Percentiles rank a stretch among this genome's conserved stretches.
Conservation (phyloP, 2,329 filamentous ascomycete species). For the Diaporthe capsici region DNA sequence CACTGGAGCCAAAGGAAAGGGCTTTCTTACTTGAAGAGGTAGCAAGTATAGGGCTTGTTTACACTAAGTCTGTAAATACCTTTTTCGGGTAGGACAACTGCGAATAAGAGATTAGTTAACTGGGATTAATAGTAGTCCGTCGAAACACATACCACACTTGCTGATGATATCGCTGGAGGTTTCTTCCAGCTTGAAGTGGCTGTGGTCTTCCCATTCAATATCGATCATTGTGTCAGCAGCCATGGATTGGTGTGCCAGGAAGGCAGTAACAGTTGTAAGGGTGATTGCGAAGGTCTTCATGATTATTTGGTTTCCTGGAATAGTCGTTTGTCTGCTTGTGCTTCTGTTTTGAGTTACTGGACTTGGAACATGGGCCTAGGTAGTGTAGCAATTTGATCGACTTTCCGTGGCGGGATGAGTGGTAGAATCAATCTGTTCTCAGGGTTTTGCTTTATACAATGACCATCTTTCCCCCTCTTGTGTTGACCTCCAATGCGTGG, state of each 20-base stretch:
- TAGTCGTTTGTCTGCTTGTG: not conserved
- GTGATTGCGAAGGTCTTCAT: not conserved
- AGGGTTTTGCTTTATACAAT: too few relatives aligned
- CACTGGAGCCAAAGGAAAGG: not conserved
- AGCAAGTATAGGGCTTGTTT: not conserved
- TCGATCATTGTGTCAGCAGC: not conserved
- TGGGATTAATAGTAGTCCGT: not conserved
- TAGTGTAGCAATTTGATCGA: too few relatives aligned
- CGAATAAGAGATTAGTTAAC: not conserved
- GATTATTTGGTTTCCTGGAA: not conserved
- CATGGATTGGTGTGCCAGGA: not conserved
- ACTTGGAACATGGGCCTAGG: too few relatives aligned
- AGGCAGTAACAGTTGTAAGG: not conserved
- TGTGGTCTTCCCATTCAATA: not conserved
- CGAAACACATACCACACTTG: not conserved
- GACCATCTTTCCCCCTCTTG: too few relatives aligned
- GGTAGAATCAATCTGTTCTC: too few relatives aligned
- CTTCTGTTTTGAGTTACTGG: too few relatives aligned
- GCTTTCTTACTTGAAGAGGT: not conserved
- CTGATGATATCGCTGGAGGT: not conserved
- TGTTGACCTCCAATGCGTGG: too few relatives aligned
- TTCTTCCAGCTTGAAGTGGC: not conserved
- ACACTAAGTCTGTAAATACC: not conserved
- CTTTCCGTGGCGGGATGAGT: too few relatives aligned
- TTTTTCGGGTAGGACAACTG: not conserved